A percentile compares a stretch with the other conserved stretches of the same genome.
Conservation (phyloP, 768 basidiomycete genomes). For the Termitomyces heimii region DNA sequence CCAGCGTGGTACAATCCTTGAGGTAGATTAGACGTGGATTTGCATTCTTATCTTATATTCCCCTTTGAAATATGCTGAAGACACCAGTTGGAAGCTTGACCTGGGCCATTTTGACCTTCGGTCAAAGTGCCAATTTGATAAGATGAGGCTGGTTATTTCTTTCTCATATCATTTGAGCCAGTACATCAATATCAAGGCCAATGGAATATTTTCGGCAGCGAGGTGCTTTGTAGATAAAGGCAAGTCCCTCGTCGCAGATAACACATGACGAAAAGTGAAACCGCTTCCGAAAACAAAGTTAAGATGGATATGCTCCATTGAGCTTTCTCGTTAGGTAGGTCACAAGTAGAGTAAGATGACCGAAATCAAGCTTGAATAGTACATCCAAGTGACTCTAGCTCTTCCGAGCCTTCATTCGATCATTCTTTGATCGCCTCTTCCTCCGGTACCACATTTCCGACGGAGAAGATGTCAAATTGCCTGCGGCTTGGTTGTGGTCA, state of each 20-base stretch:
- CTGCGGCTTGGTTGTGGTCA: background rate
- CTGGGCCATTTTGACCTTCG: background rate
- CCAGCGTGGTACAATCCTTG: slow-evolving; percentile 77
- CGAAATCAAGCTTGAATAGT: background rate
- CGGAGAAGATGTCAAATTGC: no score
- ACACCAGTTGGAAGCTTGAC: background rate
- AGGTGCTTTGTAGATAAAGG: background rate
- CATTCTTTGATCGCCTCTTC: background rate
- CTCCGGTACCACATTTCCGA: background rate
- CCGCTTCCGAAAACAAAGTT: background rate
- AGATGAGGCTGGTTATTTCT: background rate
- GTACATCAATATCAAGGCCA: background rate
- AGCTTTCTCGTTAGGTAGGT: background rate
- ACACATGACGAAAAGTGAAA: background rate
- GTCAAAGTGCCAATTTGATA: background rate
- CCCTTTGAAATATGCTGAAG: background rate
- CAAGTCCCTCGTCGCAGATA: background rate
- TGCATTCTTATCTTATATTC: background rate
- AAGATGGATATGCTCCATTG: background rate
- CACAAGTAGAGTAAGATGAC: background rate
- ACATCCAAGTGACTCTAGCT: background rate
- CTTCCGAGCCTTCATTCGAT: background rate
- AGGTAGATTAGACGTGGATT: slow-evolving; percentile 51
- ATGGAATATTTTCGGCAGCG: background rate
- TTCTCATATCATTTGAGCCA: background rate